Conservation (phyloP, 306 rosid genomes). For the Acmispon strigosus region DNA sequence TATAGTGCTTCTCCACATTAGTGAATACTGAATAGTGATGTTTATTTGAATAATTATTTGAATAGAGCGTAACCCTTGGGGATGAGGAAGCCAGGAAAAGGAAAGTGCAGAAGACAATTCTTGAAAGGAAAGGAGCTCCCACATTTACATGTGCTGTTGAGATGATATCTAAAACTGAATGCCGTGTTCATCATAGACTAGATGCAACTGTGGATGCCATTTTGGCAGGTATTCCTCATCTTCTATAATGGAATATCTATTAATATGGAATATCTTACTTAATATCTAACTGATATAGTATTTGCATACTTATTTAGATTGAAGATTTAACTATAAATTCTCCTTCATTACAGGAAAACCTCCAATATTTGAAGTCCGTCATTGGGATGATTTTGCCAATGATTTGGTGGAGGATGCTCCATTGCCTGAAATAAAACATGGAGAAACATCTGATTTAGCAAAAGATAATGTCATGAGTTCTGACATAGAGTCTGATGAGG, state of each 20-base stretch:
- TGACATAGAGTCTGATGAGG: slow-evolving; percentile 42
- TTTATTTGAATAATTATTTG: slow-evolving; percentile 22
- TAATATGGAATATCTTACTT: neutral
- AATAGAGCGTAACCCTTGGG: slow-evolving; percentile 97
- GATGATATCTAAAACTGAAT: slow-evolving; percentile 89
- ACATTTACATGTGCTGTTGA: slow-evolving; percentile 97
- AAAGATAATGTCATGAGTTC: slow-evolving; percentile 22
- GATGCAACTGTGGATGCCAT: slow-evolving; percentile 97
- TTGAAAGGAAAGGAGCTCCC: slow-evolving; percentile 92
- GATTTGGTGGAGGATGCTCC: slow-evolving; percentile 44
- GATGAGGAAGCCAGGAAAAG: slow-evolving; percentile 96
- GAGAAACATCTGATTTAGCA: slow-evolving; percentile 31
- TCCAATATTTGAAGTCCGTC: slow-evolving; percentile 83
- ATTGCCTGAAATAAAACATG: slow-evolving; percentile 28
- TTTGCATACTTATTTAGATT: neutral
- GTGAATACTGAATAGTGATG: neutral
- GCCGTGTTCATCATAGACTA: slow-evolving; percentile 87
- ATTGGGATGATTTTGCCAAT: slow-evolving; percentile 42
- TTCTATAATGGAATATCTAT: neutral
- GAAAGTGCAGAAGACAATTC: slow-evolving; percentile 98
- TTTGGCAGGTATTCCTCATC: slow-evolving; percentile 61
- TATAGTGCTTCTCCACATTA: slow-evolving; percentile 7
- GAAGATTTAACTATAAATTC: slow-evolving; percentile 7
- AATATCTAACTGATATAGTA: neutral
- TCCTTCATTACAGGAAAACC: slow-evolving; percentile 49